phyloP scores from a whole-genome alignment of 768 basidiomycete species.

The Hypholoma fasciculare region DNA sequence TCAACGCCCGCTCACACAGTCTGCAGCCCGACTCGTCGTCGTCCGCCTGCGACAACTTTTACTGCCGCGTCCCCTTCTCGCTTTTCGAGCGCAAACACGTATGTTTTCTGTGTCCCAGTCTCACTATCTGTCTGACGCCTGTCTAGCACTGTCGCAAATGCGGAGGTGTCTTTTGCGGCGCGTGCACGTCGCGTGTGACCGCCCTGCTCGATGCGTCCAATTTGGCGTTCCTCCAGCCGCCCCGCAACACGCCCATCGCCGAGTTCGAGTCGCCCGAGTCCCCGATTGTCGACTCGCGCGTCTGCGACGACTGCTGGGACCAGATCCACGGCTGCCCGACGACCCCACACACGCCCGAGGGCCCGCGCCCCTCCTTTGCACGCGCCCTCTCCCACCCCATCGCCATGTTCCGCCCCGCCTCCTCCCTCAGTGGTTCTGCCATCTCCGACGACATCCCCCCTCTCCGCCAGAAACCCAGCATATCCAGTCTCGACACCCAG shows the following conservation, averaged over 20 bases:
- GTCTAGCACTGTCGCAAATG: conserved; percentile 81
- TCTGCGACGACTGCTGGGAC: conserved; percentile 78
- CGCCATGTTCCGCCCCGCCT: conserved; percentile 35
- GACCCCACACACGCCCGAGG: conserved; percentile 42
- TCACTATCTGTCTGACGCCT: conserved; percentile 11
- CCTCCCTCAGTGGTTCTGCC: conserved; percentile 14
- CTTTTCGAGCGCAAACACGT: conserved; percentile 78
- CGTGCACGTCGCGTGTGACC: conserved; percentile 60
- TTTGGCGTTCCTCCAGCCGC: conserved; percentile 71
- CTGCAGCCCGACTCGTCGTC: conserved; percentile 64
- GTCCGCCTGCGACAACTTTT: conserved; percentile 69
- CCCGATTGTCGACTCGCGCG: conserved; percentile 57
- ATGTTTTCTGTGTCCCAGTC: conserved; percentile 26
- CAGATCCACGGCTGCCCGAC: conserved; percentile 63
- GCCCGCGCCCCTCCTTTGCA: conserved; percentile 31
- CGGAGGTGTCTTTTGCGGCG: conserved; percentile 72
- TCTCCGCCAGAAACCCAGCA: conserved; percentile 31
- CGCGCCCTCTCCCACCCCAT: conserved; percentile 41
- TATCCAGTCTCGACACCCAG: conserved; percentile 32
- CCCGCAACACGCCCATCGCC: conserved; percentile 61
- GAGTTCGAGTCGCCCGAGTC: conserved; percentile 59
- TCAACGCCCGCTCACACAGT: conserved; percentile 15
- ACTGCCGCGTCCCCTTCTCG: conserved; percentile 64
- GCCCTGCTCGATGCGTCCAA: conserved; percentile 72
- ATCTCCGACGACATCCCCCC: conserved; percentile 18